phyloP scores from a whole-genome alignment of 2,329 filamentous ascomycete genomes.

The Teratosphaeria epicoccoides region DNA sequence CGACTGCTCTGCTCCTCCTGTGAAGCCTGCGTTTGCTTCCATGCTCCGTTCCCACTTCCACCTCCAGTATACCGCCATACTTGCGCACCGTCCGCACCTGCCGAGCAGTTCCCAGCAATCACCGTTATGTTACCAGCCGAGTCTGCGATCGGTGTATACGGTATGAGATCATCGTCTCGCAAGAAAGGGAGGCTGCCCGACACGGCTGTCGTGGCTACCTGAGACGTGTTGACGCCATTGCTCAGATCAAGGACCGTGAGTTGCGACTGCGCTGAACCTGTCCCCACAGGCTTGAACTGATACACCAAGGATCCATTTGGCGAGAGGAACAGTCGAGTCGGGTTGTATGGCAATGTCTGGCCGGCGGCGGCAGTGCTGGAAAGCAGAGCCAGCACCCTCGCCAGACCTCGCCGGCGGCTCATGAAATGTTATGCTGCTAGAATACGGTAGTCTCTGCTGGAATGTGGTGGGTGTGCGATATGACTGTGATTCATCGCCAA shows the following conservation, averaged over 20 bases:
- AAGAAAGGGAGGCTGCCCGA: slow-evolving; percentile 55
- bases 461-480: not conserved
- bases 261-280: slow-evolving; percentile 22
- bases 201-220: slow-evolving; percentile 37
- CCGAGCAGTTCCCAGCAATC: slow-evolving; percentile 61
- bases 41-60: slow-evolving; percentile 42
- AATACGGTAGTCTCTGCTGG: not conserved
- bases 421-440: not conserved
- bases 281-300: slow-evolving; percentile 48
- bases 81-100: slow-evolving; percentile 38
- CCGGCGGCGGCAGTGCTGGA: slow-evolving; percentile 6
- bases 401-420: not conserved
- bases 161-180: slow-evolving; percentile 35
- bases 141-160: slow-evolving; percentile 60
- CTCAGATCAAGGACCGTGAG: slow-evolving; percentile 53
- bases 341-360: slow-evolving; percentile 57
- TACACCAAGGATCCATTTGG: slow-evolving; percentile 50
- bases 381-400: slow-evolving; percentile 19
- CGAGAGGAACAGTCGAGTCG: slow-evolving; percentile 58
- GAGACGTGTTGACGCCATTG: slow-evolving; percentile 41
- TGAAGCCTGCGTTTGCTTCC: slow-evolving; percentile 30
- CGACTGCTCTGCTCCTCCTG: slow-evolving; percentile 28
- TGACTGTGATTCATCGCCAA: not conserved
- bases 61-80: slow-evolving; percentile 49
- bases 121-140: slow-evolving; percentile 58